These are phyloP conservation scores for Sclerospora graminicola DNA, from an alignment of 352 stramenopile genomes.

Conservation along the genomic window DNA sequence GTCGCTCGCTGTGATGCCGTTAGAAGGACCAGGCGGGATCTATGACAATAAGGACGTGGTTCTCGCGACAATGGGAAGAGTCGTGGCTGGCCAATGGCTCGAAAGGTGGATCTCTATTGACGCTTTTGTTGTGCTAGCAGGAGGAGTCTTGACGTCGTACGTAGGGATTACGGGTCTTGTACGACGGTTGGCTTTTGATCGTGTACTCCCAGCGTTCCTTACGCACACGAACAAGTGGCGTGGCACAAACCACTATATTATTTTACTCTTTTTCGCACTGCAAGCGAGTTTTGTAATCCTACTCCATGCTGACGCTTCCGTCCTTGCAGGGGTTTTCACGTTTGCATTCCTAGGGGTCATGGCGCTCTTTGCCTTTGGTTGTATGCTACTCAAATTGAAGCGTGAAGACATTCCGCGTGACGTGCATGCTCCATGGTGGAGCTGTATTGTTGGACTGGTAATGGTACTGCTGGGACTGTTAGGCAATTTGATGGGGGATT, in stretches of 20 bases:
- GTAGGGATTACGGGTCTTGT: conserved; percentile 85
- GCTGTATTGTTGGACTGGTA: conserved; percentile 59
- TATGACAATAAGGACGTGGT: conserved; percentile 60
- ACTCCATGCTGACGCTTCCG: conserved; percentile 67
- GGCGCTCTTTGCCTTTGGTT: conserved; percentile 86
- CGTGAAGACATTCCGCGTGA: conserved; percentile 84
- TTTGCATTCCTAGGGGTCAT: conserved; percentile 89
- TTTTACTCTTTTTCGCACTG: conserved; percentile 67
- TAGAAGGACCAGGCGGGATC: conserved; percentile 54
- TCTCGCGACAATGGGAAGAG: conserved; percentile 60
- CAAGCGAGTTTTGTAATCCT: conserved; percentile 66
- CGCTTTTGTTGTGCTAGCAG: conserved; percentile 83
- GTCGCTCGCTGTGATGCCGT: conserved; percentile 64
- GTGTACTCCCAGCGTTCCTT: conserved; percentile 50
- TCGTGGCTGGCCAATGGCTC: conserved; percentile 41
- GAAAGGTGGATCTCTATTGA: conserved; percentile 74
- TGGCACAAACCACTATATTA: conserved; percentile 82
- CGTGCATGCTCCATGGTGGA: conserved; percentile 75
- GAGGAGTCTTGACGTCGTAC: conserved; percentile 82
- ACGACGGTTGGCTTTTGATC: conserved; percentile 69
- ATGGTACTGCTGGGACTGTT: conserved; percentile 59
- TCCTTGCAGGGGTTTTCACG: conserved; percentile 86
- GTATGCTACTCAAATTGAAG: conserved; percentile 90
- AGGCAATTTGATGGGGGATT: conserved; percentile 58
- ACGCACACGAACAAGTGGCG: conserved; percentile 53